Conservation (phyloP, 2,329 filamentous ascomycete genomes). For the Neoscytalidium dimidiatum region DNA sequence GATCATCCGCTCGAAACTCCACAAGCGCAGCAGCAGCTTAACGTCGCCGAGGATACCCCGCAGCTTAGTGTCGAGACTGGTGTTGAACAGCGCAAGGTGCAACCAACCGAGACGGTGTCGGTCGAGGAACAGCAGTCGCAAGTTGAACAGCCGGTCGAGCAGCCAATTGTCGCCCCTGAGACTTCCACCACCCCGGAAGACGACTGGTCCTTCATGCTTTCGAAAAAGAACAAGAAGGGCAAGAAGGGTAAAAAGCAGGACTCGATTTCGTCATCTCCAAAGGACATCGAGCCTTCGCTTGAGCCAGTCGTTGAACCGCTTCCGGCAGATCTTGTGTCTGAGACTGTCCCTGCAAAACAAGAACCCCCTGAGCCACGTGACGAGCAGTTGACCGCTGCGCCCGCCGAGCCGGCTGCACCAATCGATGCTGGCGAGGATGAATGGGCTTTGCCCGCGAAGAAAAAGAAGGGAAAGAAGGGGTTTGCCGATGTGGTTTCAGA, state of each 20-base stretch:
- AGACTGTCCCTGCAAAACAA: background rate
- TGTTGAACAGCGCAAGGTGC: background rate
- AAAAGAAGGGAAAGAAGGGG: conserved; percentile 26
- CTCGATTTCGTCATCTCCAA: background rate
- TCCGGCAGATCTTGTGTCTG: background rate
- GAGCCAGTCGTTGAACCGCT: conserved; percentile 4
- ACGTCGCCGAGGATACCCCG: background rate
- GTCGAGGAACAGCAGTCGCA: background rate
- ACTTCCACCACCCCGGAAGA: conserved; percentile 6
- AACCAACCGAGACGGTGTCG: too few species aligned
- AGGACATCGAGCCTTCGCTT: background rate
- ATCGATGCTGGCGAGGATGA: conserved; percentile 19
- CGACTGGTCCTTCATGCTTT: background rate
- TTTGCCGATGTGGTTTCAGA: background rate
- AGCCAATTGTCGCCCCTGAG: background rate
- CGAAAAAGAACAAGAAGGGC: conserved; percentile 19
- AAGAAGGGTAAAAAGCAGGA: conserved; percentile 18
- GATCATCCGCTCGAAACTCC: background rate
- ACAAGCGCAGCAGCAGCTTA: background rate
- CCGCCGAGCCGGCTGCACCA: background rate
- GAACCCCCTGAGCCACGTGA: background rate
- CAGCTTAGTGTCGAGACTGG: background rate
- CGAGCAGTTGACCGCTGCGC: background rate
- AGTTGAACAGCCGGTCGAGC: background rate
- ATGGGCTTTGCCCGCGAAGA: conserved; percentile 16